These are phyloP conservation scores for Rhodocollybia butyracea DNA, from an alignment of 768 basidiomycete species.

Conservation along the genomic window DNA sequence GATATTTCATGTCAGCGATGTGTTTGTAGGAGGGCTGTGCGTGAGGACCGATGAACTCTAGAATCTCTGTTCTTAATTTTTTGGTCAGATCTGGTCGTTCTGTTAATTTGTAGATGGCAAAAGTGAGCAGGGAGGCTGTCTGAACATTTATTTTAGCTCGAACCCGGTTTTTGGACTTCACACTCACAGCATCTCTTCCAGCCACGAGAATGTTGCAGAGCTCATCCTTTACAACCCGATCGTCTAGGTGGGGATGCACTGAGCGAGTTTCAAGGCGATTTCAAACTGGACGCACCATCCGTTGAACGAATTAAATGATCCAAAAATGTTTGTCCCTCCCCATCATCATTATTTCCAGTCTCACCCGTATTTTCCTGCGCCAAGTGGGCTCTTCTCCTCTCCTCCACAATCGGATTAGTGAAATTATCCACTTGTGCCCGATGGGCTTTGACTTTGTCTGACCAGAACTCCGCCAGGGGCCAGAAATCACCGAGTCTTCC, in stretches of 20 bases:
- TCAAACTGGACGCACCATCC: conserved; percentile 35
- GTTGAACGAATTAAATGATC: conserved; percentile 53
- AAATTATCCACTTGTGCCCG: conserved; percentile 48
- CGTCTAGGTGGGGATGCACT: conserved; percentile 23
- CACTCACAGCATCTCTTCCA: conserved; percentile 40
- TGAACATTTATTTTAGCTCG: conserved; percentile 10
- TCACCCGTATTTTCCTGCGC: conserved; percentile 1
- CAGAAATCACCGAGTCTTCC: conserved; percentile 39
- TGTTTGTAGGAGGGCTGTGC: conserved; percentile 51
- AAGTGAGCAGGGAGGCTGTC: conserved; percentile 52
- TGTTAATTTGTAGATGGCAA: conserved; percentile 51
- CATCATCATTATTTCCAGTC: conserved; percentile 18
- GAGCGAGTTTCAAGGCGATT: background rate
- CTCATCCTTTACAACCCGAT: conserved; percentile 39
- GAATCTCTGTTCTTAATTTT: conserved; percentile 50
- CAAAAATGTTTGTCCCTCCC: conserved; percentile 43
- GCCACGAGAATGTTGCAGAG: conserved; percentile 43
- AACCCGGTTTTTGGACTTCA: background rate
- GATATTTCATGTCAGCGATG: conserved; percentile 54
- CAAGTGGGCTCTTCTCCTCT: conserved; percentile 29
- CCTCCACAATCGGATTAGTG: conserved; percentile 48
- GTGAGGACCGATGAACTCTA: conserved; percentile 38
- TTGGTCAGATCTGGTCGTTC: conserved; percentile 43
- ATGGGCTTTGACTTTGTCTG: conserved; percentile 40
- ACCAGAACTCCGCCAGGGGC: conserved; percentile 52